Evolutionary conservation across 306 rosid genomes (phyloP), one percentile per base, ranked within the genome.

Genomic region (Acacia confusa): DNA sequence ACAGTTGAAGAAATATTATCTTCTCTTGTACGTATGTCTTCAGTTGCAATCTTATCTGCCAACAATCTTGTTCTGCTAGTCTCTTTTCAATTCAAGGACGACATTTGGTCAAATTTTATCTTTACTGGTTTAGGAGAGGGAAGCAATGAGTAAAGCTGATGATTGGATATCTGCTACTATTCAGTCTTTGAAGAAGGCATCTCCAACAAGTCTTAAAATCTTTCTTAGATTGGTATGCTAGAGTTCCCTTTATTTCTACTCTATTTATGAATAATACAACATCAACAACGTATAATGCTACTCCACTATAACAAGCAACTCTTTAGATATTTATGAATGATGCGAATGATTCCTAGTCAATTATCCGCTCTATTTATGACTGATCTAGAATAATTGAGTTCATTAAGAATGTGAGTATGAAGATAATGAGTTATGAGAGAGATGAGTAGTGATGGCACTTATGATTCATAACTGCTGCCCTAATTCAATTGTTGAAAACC

Each of bases 181-280:
- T 84, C 89, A 79, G 74, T 83, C 94, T 75, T 74, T 94, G 64
- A 91, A 85, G 87, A 88, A 83, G 81, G 93, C 97, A 87, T 92
- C 98, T 47, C 98, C 98, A 12, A 92, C 86, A 75, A 87, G 97
- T 81, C 93, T 92, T 81, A 94, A 94, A 91, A 84, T 94, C 69
- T 87, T 89, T 58, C 85, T 94, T 64, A 88, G 92, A 94, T 87
- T 91, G 89, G 99, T 95, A 89, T 4, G 85, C 63, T 50, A 19
- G 43, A 27, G 34, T 69, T 77, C 38, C 7, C 19, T 25, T 70
- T 45, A 14, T 71, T 24, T 71, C 15, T 71, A 24, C 41, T 45
- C 1, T 45, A 7, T 43, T 44, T 1, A 57, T 20, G 25, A 57
- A 57, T 47, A 9, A 43, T 17, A 50, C 57, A 17, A 5, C 22